Percentiles rank a stretch among this genome's conserved stretches.
Evolutionary conservation across 768 basidiomycete genomes (phyloP).

Genomic region (Mycena galopus): DNA sequence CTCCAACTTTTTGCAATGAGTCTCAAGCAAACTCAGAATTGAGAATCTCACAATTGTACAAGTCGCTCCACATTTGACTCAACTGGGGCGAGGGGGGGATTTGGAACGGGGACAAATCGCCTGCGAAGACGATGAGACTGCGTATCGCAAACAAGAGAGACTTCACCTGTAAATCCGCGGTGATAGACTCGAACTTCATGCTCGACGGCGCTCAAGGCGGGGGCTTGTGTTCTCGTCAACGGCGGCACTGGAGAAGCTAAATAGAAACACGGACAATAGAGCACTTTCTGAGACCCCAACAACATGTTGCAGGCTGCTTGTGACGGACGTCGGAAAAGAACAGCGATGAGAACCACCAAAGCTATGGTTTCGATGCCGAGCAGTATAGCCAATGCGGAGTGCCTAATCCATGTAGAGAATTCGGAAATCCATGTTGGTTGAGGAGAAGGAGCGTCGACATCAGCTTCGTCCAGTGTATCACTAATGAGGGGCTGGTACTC

Average conservation of each 20-base stretch:
- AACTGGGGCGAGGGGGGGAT: no score
- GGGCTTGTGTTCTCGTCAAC: conserved; percentile 11
- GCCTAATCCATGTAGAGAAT: background rate
- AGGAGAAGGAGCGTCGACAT: background rate
- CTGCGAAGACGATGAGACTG: no score
- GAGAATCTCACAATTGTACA: background rate
- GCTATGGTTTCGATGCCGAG: conserved; percentile 18
- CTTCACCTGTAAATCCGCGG: conserved; percentile 9
- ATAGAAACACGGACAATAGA: conserved; percentile 10
- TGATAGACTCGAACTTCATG: conserved; percentile 26
- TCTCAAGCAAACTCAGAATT: no score
- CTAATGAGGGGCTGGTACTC: conserved; percentile 12
- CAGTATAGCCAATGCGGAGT: background rate
- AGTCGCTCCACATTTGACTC: no score
- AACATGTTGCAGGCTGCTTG: background rate
- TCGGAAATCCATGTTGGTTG: background rate
- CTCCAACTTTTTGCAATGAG: background rate
- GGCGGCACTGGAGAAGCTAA: background rate
- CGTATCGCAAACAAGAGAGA: background rate
- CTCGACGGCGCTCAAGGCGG: conserved; percentile 20
- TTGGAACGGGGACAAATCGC: no score
- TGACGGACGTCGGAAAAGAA: background rate
- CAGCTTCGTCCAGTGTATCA: background rate
- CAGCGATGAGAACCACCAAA: background rate
- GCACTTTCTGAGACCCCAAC: background rate